Evolutionary conservation across 345 rosid species (phyloP), one percentile per base, ranked within the genome.

Genomic region (Syzygium aromaticum): DNA sequence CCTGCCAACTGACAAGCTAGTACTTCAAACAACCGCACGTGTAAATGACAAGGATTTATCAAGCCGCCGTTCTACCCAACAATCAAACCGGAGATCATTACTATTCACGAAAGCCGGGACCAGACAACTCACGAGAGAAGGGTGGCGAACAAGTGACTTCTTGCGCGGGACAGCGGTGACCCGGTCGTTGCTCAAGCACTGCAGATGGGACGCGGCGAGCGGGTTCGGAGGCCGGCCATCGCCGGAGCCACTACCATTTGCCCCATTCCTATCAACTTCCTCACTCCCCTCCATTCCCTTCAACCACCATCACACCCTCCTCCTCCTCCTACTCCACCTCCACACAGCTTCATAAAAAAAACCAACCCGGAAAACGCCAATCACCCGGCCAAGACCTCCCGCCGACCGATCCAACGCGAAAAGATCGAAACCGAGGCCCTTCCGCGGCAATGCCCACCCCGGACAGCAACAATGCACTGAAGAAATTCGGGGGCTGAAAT

Each of bases 211-310:
- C 53, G 90, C 86, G 56, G 92, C 51, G 54, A 91, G 88, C 61
- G 98, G 98, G 84, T 91, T 94, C 54, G 98, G 98, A 88, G 97
- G 98, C 89, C 87, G 90, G 25, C 94, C 96, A 88, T 93, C 93
- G 85, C 95, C 88, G 77, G 95, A 88, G 87, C 86, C 54, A 67
- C 95, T 91, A 85, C 93, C 94, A 87, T 92, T 94, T 54, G 91
- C 94, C 46, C 90, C 89, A 84, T 23, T 23, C 59, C 85, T 88
- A 88, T 85, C 89, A 85, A 86, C 84, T 53, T 88, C 95, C 88
- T 93, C 89, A 87, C 91, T 89, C 64, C 57, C 95, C 51, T 97
- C 97, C 98, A 95, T 97, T 88, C 86, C 87, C 88, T 54, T 86
- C n/a, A 90, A 91, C 87, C 95, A 88, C 92, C 91, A 89, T 90